These are phyloP conservation scores for Syzygium oleosum DNA, from an alignment of 345 rosid species.

Conservation along the genomic window DNA sequence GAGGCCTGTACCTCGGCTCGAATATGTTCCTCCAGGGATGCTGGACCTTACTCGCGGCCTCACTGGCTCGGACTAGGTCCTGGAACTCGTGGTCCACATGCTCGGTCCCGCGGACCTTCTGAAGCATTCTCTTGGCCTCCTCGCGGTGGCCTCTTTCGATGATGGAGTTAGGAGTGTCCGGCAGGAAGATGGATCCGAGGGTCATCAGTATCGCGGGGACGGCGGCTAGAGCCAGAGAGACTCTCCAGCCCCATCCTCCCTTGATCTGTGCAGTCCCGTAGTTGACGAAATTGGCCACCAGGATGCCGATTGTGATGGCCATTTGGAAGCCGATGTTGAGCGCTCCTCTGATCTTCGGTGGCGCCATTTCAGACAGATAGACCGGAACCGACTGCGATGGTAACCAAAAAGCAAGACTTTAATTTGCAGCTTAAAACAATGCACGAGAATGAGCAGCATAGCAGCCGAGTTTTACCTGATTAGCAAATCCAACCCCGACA, in stretches of 20 bases:
- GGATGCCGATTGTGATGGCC: constrained; percentile 64
- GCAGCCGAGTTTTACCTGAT: constrained; percentile 37
- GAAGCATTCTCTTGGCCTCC: constrained; percentile 49
- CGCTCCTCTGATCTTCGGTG: constrained; percentile 62
- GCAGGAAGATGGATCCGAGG: constrained; percentile 52
- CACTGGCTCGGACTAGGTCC: constrained; percentile 50
- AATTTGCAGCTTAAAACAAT: not conserved
- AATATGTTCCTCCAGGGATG: constrained; percentile 65
- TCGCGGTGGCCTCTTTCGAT: constrained; percentile 58
- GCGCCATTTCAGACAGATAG: constrained; percentile 81
- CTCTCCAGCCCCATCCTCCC: constrained; percentile 69
- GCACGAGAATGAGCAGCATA: not conserved
- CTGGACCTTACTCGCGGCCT: constrained; percentile 44
- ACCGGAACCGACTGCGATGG: constrained; percentile 53
- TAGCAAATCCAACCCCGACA: constrained; percentile 39
- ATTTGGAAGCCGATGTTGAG: constrained; percentile 76
- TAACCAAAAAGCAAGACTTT: not conserved
- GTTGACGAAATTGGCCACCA: constrained; percentile 59
- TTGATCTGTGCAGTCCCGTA: constrained; percentile 41
- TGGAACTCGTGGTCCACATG: constrained; percentile 54
- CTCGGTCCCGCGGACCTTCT: constrained; percentile 41
- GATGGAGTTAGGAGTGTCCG: constrained; percentile 77
- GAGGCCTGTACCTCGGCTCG: constrained; percentile 51
- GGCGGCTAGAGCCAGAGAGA: constrained; percentile 58
- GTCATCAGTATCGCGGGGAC: constrained; percentile 60